Evolutionary conservation across 2,329 filamentous ascomycete species (phyloP).

Genomic region (Nectriaceae sp.): DNA sequence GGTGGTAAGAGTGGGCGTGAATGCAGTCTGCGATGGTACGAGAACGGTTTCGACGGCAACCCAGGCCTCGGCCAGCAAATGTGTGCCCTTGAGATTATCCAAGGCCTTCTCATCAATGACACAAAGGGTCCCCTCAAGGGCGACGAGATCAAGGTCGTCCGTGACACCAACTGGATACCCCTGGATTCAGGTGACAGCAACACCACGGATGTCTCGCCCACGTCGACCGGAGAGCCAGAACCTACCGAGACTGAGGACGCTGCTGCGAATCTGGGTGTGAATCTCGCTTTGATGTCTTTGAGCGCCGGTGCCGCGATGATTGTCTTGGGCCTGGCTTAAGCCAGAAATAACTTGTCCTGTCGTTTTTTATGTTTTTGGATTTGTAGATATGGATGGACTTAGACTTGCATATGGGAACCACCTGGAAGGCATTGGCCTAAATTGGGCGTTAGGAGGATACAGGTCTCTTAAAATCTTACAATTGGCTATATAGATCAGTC

Average conservation of each 20-base stretch:
- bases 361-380: neutral
- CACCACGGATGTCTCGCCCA: neutral
- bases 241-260: constrained; percentile 22
- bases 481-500: no score
- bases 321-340: constrained; percentile 18
- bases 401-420: constrained; percentile 18
- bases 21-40: constrained; percentile 67
- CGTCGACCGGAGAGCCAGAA: constrained; percentile 12
- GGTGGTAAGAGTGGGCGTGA: constrained; percentile 53
- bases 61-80: constrained; percentile 64
- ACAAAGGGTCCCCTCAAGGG: constrained; percentile 48
- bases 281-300: constrained; percentile 21
- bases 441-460: constrained; percentile 8
- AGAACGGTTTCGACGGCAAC: constrained; percentile 55
- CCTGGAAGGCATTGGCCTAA: constrained; percentile 16
- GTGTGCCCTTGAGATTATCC: constrained; percentile 64
- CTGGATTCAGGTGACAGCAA: constrained; percentile 14
- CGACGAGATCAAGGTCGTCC: constrained; percentile 49
- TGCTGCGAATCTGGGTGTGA: constrained; percentile 13
- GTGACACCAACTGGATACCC: constrained; percentile 27
- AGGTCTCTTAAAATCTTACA: no score
- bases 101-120: constrained; percentile 54
- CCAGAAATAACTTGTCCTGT: neutral
- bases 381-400: constrained; percentile 12
- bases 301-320: constrained; percentile 22